Base-by-base conservation (phyloP, 2,329 filamentous ascomycete species). In the Aspergillus sp. region DNA sequence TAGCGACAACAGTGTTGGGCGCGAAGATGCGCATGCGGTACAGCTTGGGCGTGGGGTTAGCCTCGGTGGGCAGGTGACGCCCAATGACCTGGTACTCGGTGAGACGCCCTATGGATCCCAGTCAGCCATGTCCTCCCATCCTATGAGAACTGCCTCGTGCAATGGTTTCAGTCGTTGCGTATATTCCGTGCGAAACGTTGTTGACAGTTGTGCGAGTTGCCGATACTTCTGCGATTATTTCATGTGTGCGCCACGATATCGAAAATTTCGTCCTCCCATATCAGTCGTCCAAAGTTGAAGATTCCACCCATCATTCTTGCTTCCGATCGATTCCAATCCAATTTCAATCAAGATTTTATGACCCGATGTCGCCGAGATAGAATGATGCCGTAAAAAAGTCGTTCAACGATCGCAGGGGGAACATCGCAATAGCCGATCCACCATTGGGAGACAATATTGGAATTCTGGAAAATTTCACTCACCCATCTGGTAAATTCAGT, bases 11-110 rank as follows among this genome's bases (percentile, higher is more conserved):
- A 77, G 89, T 86, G 85, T 99, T 99, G 75, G 92, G 91, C 73
- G 95, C 95, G 82, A 99, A 99, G 83, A 99, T 97, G 82, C 93
- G 93, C 95, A 99, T 99, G 84, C 95, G 93, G 90, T 98, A 99
- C 83, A 99, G 90, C 86, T 95, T 94, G 76, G 95, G 95, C 77
- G 91, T 92, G 78, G 94, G 92, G 88, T 96, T 96, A 81, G 90
- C 86, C 86, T 99, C 95, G 79, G 90, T 91, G 84, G 95, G 95
- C 90, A 99, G 84, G 84, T 97, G 94, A 84, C 96, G 94, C 86
- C 96, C 95, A 81, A 99, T 96, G 86, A 99, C 94, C 89, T 98
- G 95, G 89, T 96, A 99, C 89, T 99, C 95, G 82, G 92, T 91
- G 86, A 99, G 93, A 88, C 95, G 95, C 92, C 93, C 95, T 99